Evolutionary conservation across 73 alveolate genomes (phyloP).

Genomic region (Symbiodinium natans): DNA sequence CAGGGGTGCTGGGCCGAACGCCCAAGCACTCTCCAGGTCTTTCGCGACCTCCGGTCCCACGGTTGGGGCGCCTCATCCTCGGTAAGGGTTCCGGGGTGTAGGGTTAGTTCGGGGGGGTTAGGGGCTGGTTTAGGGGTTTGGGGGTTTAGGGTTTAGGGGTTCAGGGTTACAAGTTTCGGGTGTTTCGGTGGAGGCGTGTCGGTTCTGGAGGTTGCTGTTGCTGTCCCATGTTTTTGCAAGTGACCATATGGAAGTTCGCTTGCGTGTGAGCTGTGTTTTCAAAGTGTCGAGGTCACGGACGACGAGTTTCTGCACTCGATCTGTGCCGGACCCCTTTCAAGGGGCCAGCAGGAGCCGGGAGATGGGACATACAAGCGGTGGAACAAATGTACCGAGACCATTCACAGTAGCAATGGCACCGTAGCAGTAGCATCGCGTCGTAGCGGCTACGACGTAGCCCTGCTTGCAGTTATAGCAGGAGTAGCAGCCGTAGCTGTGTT

Average conservation of each 20-base stretch:
- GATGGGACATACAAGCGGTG: no score
- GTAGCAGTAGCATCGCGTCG: no score
- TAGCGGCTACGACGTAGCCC: no score
- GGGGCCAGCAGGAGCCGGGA: slow-evolving; percentile 84
- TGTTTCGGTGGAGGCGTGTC: no score
- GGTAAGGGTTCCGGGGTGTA: neutral
- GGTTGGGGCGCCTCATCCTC: slow-evolving; percentile 36
- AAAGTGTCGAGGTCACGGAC: neutral
- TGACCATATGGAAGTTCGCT: neutral
- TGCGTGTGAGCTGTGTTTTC: neutral
- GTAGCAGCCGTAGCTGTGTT: no score
- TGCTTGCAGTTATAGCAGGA: no score
- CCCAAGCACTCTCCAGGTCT: slow-evolving; percentile 19
- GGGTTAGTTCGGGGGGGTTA: neutral
- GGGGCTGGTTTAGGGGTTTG: no score
- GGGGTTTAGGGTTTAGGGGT: no score
- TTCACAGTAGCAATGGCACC: no score
- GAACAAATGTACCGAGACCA: no score
- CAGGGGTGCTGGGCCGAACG: neutral
- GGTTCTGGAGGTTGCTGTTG: no score
- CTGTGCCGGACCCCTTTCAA: slow-evolving; percentile 65
- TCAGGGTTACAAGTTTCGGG: no score
- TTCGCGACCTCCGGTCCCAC: slow-evolving; percentile 58
- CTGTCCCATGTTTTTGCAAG: neutral
- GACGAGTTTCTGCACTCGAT: slow-evolving; percentile 62